A percentile compares a stretch with the other conserved stretches of the same genome.
phyloP scores from a whole-genome alignment of 345 rosid species.

The Gossypium mustelinum region DNA sequence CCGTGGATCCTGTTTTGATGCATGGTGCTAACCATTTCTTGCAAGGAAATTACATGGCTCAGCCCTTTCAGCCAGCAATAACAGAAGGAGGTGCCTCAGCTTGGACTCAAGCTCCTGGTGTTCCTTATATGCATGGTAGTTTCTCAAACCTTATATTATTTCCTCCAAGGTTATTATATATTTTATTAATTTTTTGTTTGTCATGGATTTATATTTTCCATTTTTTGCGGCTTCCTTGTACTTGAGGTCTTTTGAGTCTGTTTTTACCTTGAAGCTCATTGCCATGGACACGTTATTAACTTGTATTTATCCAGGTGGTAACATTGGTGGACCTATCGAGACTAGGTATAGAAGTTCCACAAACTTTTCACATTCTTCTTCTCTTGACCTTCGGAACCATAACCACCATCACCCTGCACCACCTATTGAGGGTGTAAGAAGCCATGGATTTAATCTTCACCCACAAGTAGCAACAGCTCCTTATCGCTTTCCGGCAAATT shows the following conservation, averaged over 20 bases:
- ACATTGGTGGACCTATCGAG: slow-evolving; percentile 43
- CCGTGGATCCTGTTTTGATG: slow-evolving; percentile 47
- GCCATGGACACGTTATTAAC: neutral
- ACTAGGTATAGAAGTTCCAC: slow-evolving; percentile 44
- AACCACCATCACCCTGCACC: slow-evolving; percentile 38
- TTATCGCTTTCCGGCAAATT: slow-evolving; percentile 33
- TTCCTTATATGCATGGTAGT: slow-evolving; percentile 67
- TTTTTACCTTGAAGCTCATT: neutral
- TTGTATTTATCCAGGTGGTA: slow-evolving; percentile 33
- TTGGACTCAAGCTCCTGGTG: slow-evolving; percentile 53
- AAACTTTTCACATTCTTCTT: slow-evolving; percentile 36
- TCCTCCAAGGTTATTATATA: neutral
- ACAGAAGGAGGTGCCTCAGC: slow-evolving; percentile 41
- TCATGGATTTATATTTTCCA: neutral
- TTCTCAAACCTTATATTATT: neutral
- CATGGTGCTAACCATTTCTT: slow-evolving; percentile 41
- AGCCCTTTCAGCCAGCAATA: slow-evolving; percentile 43
- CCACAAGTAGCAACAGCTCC: slow-evolving; percentile 50
- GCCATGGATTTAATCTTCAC: slow-evolving; percentile 37
- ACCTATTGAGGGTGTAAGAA: slow-evolving; percentile 55
- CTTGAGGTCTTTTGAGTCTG: neutral
- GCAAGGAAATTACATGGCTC: slow-evolving; percentile 53
- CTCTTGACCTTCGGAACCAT: slow-evolving; percentile 33
- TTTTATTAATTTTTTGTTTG: neutral
- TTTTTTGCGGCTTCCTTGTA: neutral